Evolutionary conservation across 192 early-diverging fungal species (phyloP).

Genomic region (Podila horticola): DNA sequence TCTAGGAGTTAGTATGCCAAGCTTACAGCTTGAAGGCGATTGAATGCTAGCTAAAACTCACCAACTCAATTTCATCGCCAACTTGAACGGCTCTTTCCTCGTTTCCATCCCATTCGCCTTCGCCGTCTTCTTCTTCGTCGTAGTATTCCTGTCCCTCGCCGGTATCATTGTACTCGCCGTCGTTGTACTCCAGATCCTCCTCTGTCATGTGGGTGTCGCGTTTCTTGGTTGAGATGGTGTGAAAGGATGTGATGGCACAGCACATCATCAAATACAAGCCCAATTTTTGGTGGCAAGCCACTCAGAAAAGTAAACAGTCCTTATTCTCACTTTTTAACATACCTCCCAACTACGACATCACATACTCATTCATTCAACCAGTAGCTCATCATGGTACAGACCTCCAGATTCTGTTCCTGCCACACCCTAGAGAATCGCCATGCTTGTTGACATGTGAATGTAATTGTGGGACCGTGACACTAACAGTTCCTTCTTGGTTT

Average conservation of each 20-base stretch:
- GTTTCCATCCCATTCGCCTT: conserved; percentile 4
- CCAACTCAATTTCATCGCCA: conserved; percentile 34
- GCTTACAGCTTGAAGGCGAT: background rate
- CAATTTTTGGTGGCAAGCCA: conserved; percentile 6
- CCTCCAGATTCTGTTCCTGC: no score
- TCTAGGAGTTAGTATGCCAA: background rate
- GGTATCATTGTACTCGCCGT: conserved; percentile 2
- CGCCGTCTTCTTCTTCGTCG: conserved; percentile 4
- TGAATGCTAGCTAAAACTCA: background rate
- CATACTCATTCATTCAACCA: background rate
- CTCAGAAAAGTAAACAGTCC: conserved; percentile 2
- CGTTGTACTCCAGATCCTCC: conserved; percentile 8
- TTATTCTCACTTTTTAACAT: background rate
- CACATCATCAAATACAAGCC: background rate
- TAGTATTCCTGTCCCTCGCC: conserved; percentile 12
- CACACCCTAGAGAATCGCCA: background rate
- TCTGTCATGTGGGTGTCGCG: background rate
- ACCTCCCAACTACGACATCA: no score
- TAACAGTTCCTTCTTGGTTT: no score
- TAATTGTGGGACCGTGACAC: no score
- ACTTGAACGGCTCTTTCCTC: conserved; percentile 12
- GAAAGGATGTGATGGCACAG: background rate
- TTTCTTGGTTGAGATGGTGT: no score
- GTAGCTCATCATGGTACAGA: background rate
- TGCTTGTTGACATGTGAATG: background rate